A percentile compares a stretch with the other conserved stretches of the same genome.
Evolutionary conservation across 2,329 filamentous ascomycete genomes (phyloP).

Genomic region (Ascochyta koolunga): DNA sequence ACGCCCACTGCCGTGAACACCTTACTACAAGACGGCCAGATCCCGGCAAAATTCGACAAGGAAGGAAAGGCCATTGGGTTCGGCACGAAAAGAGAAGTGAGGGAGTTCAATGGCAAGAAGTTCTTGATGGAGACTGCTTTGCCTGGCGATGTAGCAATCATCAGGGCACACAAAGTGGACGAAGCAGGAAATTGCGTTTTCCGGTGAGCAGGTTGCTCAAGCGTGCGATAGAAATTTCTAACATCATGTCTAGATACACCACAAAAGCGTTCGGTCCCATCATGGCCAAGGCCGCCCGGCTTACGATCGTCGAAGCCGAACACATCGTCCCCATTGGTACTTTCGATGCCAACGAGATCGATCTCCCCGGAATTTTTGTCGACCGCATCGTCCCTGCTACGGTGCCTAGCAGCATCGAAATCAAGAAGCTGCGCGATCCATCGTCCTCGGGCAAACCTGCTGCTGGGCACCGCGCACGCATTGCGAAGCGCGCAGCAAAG

Average conservation of each 20-base stretch:
- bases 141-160: conserved; percentile 75
- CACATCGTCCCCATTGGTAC: conserved; percentile 88
- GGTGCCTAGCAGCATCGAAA: conserved; percentile 76
- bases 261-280: conserved; percentile 47
- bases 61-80: conserved; percentile 66
- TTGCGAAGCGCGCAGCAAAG: conserved; percentile 82
- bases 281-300: conserved; percentile 89
- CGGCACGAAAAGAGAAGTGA: conserved; percentile 70
- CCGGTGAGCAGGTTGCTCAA: conserved; percentile 35
- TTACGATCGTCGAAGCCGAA: conserved; percentile 94
- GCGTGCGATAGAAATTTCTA: background rate
- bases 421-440: conserved; percentile 42
- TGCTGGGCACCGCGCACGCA: conserved; percentile 67
- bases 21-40: conserved; percentile 69
- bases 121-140: conserved; percentile 81
- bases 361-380: conserved; percentile 90
- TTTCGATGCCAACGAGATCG: conserved; percentile 80
- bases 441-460: conserved; percentile 22
- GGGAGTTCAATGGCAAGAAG: conserved; percentile 72
- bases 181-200: conserved; percentile 79
- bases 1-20: conserved; percentile 74
- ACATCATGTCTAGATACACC: conserved; percentile 35
- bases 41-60: conserved; percentile 66
- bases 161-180: conserved; percentile 78
- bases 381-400: conserved; percentile 86